A percentile compares a stretch with the other conserved stretches of the same genome.
Conservation (phyloP, 192 early-diverging fungal genomes). For the Podila clonocystis region DNA sequence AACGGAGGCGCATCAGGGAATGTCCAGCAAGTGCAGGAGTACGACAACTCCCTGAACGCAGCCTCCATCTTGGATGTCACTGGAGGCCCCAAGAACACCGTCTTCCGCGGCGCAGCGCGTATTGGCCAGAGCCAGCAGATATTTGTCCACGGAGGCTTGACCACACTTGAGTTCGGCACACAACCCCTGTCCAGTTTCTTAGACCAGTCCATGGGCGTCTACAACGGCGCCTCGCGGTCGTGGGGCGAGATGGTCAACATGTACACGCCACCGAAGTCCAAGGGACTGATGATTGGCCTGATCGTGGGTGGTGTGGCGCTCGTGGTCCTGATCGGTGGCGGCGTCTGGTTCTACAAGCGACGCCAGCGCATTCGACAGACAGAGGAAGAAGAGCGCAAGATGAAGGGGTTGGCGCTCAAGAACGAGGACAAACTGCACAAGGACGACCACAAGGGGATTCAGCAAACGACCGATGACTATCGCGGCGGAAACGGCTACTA, state of each 20-base stretch:
- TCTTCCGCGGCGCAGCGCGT: slow-evolving; percentile 24
- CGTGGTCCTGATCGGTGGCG: slow-evolving; percentile 7
- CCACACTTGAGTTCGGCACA: neutral
- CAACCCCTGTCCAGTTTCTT: slow-evolving; percentile 3
- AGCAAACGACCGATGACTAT: neutral
- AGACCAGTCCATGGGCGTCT: slow-evolving; percentile 17
- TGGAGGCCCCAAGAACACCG: slow-evolving; percentile 27
- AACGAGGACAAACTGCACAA: slow-evolving; percentile 41
- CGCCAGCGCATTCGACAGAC: slow-evolving; percentile 1
- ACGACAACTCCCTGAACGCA: neutral
- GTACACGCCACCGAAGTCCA: slow-evolving; percentile 21
- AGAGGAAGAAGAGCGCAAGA: slow-evolving; percentile 31
- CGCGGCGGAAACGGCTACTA: neutral
- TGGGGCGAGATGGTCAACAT: slow-evolving; percentile 18
- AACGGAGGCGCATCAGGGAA: slow-evolving; percentile 23
- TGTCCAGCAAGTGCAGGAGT: slow-evolving; percentile 19
- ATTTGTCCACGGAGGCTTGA: slow-evolving; percentile 38
- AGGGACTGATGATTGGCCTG: slow-evolving; percentile 35
- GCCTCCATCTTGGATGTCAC: slow-evolving; percentile 2
- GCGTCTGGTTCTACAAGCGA: slow-evolving; percentile 19
- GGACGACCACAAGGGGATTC: slow-evolving; percentile 7
- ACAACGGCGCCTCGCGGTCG: slow-evolving; percentile 14
- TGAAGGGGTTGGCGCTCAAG: slow-evolving; percentile 41
- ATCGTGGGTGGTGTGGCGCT: slow-evolving; percentile 20
- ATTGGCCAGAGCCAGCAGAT: slow-evolving; percentile 36